These are phyloP conservation scores for Ceratocystis destructans DNA, from an alignment of 2,329 filamentous ascomycete species.

Conservation along the genomic window DNA sequence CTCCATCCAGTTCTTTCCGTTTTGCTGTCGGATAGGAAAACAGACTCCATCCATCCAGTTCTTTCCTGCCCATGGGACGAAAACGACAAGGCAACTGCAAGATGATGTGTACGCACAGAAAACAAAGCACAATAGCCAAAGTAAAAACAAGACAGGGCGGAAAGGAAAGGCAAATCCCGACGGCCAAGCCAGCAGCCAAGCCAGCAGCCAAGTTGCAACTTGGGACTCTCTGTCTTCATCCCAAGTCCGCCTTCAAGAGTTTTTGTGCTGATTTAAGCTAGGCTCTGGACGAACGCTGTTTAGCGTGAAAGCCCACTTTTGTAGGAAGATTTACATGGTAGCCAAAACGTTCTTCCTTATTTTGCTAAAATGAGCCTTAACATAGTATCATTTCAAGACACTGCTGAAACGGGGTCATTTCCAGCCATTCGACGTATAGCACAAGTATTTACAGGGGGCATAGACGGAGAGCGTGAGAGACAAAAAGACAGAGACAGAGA, in stretches of 20 bases:
- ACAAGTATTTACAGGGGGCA: neutral
- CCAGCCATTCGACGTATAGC: neutral
- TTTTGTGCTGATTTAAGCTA: neutral
- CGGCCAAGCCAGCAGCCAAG: neutral
- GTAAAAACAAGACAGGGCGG: neutral
- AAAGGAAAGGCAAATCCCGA: neutral
- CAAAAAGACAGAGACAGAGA: too few relatives aligned
- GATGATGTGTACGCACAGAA: neutral
- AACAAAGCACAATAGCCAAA: neutral
- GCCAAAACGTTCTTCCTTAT: neutral
- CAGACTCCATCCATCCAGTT: neutral
- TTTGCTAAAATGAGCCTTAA: conserved; percentile 4
- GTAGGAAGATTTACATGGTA: neutral
- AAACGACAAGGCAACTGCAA: neutral
- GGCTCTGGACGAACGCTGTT: neutral
- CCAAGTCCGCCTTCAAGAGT: neutral
- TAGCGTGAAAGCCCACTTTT: neutral
- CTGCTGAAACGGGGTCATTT: conserved; percentile 7
- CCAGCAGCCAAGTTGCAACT: neutral
- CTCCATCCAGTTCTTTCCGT: neutral
- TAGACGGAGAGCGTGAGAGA: too few relatives aligned
- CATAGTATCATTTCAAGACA: conserved; percentile 6
- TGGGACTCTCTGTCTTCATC: neutral
- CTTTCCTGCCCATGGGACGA: neutral
- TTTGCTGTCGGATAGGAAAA: neutral